A percentile compares a stretch with the other conserved stretches of the same genome.
phyloP scores from a whole-genome alignment of 345 rosid species.

The Eucalyptus camaldulensis region DNA sequence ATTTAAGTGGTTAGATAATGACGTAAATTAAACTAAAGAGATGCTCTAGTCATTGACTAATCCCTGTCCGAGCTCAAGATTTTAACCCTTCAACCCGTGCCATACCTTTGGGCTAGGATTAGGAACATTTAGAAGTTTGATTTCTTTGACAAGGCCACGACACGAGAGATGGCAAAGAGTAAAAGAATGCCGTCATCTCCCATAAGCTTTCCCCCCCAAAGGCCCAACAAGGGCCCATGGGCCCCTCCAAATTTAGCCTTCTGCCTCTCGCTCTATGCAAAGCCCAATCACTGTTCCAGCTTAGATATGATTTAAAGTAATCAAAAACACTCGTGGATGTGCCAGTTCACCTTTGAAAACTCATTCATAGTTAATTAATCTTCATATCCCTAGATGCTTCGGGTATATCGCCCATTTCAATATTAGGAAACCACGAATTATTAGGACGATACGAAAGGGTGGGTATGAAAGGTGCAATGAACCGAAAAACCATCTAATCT shows the following conservation, averaged over 20 bases:
- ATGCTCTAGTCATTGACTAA: no score
- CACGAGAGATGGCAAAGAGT: not conserved
- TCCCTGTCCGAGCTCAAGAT: not conserved
- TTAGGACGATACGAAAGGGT: not conserved
- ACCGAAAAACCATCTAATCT: not conserved
- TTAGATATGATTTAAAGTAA: not conserved
- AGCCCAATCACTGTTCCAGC: not conserved
- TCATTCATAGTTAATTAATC: no score
- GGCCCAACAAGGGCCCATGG: not conserved
- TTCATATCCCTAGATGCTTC: not conserved
- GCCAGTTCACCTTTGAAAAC: not conserved
- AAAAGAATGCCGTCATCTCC: not conserved
- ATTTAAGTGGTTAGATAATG: not conserved
- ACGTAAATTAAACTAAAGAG: no score
- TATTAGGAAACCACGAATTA: not conserved
- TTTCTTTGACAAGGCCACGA: not conserved
- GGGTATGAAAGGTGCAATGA: not conserved
- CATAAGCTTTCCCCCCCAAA: not conserved
- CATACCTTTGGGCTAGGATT: not conserved
- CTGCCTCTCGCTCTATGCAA: not conserved
- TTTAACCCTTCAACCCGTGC: not conserved
- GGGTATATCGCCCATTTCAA: not conserved
- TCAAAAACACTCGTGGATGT: not conserved
- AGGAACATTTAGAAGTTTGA: not conserved
- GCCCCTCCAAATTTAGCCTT: not conserved